Evolutionary conservation across 1,284 basidiomycete genomes (phyloP), one percentile per base, ranked within the genome.

Genomic region (Cryptococcus neoformans): DNA sequence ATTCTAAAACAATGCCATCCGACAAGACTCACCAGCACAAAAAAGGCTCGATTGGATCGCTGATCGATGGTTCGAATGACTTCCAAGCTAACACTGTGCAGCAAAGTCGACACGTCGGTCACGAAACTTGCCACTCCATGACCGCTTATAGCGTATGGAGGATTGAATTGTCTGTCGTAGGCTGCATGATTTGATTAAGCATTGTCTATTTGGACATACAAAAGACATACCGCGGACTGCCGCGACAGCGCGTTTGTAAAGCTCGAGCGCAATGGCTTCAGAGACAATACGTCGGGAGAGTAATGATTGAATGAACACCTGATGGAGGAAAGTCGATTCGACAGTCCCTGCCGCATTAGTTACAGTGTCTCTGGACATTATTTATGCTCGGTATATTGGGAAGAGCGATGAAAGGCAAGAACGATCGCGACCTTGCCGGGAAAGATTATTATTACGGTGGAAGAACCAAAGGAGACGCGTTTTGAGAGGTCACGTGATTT

Each of bases 251-350:
- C 76, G 57, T 46, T 67, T 71, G 63, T 75, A 76, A 50, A 78
- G 61, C 58, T 73, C 71, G 37, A 75, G 46, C 4, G 67, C 68
- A 28, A 71, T 57, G 21, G 68, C 62, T 36, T 70, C 67, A 17
- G 62, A 52, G 56, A 74, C 65, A 7, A 64, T 58, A 38, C 76
- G 62, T 4, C 76, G 58, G 0, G 73, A 66, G 6, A 78, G 66
- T 6, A 78, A 55, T 4, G 62, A 63, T 59, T 78, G 76, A 47
- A 75, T 66, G 52, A 66, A 76, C 16, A 74, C 62, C 35, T 68
- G 56, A 46, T 76, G 74, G 28, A 76, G 68, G 59, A 73, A 62
- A 14, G 68, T 75, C 8, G 72, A 54, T 35, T 59, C 56, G 9
- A 57, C 56, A 28, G 28, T 28, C 3, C 28, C 28, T 28, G 28